Base-by-base conservation (phyloP, 495 filamentous ascomycete genomes). In the Aspergillus carlsbadensis region DNA sequence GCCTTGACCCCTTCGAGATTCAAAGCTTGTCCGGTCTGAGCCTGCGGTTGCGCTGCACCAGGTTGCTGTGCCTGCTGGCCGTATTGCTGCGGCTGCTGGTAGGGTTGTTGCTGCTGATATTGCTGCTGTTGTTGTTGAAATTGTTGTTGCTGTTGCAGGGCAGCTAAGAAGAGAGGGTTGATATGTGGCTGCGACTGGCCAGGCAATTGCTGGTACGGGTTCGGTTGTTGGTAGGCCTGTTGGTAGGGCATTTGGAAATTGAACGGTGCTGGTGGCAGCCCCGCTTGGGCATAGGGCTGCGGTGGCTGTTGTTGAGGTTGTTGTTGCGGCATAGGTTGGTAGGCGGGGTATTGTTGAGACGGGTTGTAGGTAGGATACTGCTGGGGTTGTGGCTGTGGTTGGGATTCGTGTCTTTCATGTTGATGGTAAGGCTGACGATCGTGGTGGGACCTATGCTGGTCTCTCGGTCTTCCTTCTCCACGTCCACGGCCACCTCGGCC, bases 101-200 rank as follows among this genome's bases (percentile, higher is more conserved):
- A 67, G 21, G 51, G 54, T 40, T 70, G 71, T 17, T 66, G 67
- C 15, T 70, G 65, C 21, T 68, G 69, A 14, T 68, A 67, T 34
- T 63, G 66, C 46, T 67, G 67, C 47, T 70, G 67, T 49, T 71
- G 67, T 49, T 73, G 76, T 46, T 74, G 68, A 14, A 60, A 62
- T 53, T 78, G 73, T 24, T 70, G 74, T 36, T 74, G 71, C 46
- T 77, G 75, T 49, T 77, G 74, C 52, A 78, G 50, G 22, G 68
- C 67, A 57, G 74, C 74, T 57, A 89, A 77, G 70, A 90, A 86
- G 1, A 82, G 76, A 6, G 87, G 87, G 51, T 87, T 89, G 58
- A 90, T 78, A 49, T 85, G 84, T 1, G 81, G 76, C 31, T 81
- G 84, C n/a, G 71, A 63, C 8, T 29, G 26, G 26, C 26, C 26